Conservation (phyloP, 352 stramenopile species). For the Globisporangium megalacanthum region DNA sequence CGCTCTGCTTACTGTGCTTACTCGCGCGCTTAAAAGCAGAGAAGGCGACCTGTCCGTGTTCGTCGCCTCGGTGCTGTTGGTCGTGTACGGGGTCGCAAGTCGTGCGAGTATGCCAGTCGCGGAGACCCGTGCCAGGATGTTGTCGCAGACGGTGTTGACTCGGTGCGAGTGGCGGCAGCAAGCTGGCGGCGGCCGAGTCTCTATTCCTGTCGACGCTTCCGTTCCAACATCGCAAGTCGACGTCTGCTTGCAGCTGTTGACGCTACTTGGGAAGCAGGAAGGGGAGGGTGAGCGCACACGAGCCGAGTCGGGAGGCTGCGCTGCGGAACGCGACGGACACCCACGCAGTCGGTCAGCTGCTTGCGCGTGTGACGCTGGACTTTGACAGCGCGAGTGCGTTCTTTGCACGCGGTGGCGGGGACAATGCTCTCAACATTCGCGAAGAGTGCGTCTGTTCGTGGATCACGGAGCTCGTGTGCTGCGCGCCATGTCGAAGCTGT, state of each 20-base stretch:
- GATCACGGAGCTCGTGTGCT: conserved; percentile 71
- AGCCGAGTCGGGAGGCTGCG: not conserved
- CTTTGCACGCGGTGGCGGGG: conserved; percentile 39
- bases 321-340: conserved; percentile 22
- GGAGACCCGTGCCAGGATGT: conserved; percentile 12
- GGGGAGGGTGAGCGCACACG: not conserved
- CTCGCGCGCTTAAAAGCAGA: not conserved
- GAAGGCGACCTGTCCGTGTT: conserved; percentile 21
- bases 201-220: conserved; percentile 6
- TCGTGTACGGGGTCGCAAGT: conserved; percentile 50
- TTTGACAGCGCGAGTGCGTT: conserved; percentile 72
- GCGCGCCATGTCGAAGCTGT: conserved; percentile 66
- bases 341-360: conserved; percentile 71
- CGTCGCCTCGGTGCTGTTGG: conserved; percentile 49
- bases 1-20: too few relatives aligned
- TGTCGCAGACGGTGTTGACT: not conserved
- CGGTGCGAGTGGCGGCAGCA: conserved; percentile 7
- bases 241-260: conserved; percentile 27
- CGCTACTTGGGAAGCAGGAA: conserved; percentile 1
- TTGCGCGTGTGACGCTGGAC: conserved; percentile 59
- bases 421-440: conserved; percentile 49
- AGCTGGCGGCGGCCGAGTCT: conserved; percentile 12
- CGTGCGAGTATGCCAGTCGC: not conserved
- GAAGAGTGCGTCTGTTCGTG: conserved; percentile 42
- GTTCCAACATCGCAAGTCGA: conserved; percentile 30